phyloP scores from a whole-genome alignment of 1,139 yeast genomes.

The Hanseniaspora uvarum region DNA sequence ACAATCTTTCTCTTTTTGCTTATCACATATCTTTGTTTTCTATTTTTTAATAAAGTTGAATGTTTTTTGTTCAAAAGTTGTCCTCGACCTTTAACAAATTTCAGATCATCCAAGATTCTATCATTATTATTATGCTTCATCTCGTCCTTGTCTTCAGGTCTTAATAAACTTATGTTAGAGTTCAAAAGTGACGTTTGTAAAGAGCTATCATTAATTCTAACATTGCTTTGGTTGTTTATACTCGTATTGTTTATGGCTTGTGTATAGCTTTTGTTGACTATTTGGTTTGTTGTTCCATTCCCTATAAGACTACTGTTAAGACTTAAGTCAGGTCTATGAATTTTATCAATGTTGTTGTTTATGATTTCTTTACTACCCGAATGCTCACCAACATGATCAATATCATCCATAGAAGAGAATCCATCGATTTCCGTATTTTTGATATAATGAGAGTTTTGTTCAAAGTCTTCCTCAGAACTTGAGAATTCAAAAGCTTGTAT shows the following conservation, averaged over 20 bases:
- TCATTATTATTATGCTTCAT: background rate
- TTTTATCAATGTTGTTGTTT: conserved; percentile 5
- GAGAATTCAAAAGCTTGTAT: conserved; percentile 10
- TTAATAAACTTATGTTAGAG: background rate
- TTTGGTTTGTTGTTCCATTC: background rate
- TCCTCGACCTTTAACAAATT: background rate
- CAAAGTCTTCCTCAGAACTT: conserved; percentile 9
- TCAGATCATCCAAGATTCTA: background rate
- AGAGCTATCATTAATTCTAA: conserved; percentile 3
- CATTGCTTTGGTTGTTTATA: background rate
- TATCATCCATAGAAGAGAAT: background rate
- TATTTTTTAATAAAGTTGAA: background rate
- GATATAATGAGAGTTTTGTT: conserved; percentile 2
- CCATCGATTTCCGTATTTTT: background rate
- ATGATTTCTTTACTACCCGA: background rate
- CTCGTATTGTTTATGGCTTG: background rate
- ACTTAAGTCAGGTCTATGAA: background rate
- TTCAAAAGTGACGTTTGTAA: background rate
- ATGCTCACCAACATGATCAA: background rate
- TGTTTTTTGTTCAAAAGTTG: background rate
- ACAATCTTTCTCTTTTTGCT: background rate
- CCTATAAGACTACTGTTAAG: conserved; percentile 3
- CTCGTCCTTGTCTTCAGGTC: background rate
- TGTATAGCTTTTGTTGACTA: background rate
- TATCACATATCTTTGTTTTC: background rate